Base-by-base conservation (phyloP, 2,329 filamentous ascomycete genomes). In the Daldinia eschscholtzii region DNA sequence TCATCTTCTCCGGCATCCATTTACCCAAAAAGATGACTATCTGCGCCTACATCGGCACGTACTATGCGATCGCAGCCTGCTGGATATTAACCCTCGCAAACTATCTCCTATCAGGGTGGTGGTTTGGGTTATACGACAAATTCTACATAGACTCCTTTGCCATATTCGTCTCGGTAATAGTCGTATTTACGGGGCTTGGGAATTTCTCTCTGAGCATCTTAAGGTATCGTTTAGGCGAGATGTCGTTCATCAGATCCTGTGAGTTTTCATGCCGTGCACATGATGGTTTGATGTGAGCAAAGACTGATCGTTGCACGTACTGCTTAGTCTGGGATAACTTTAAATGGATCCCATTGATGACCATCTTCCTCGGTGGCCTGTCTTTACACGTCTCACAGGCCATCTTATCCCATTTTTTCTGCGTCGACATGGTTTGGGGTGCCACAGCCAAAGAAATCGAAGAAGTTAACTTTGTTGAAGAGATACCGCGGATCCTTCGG, bases 61-160 rank as follows among this genome's bases (percentile, higher is more conserved):
- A 94, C 81, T 93, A 93, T 78, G 92, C 92, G 70, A 91, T 94
- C 68, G 92, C 88, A 30, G 91, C 90, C 6, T 89, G 91, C 26
- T 93, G 91, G 91, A 84, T 92, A 75, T 85, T 93, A 81, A 93
- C 91, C 1, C 83, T 88, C 6, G 83, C 85, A 78, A 93, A 93
- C 81, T 94, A 93, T 82, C 92, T 93, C 80, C 80, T 92, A 46
- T 87, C 91, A 71, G 92, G 92, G 66, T 93, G 91, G 90, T 91
- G 87, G 81, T 79, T 77, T 44, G 77, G 77, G 15, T 63, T 77
- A 18, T 76, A 74, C 61, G 77, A 79, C 70, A 92, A 92, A 76
- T 91, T 90, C 55, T 90, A 90, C 77, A 86, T 94, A 20, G 92
- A 94, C 80, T 79, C 77, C 7, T 79, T 79, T 64, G 76, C 77